Base-by-base conservation (phyloP, 2,329 filamentous ascomycete species). In the Arthrobotrys sphaeroides region DNA sequence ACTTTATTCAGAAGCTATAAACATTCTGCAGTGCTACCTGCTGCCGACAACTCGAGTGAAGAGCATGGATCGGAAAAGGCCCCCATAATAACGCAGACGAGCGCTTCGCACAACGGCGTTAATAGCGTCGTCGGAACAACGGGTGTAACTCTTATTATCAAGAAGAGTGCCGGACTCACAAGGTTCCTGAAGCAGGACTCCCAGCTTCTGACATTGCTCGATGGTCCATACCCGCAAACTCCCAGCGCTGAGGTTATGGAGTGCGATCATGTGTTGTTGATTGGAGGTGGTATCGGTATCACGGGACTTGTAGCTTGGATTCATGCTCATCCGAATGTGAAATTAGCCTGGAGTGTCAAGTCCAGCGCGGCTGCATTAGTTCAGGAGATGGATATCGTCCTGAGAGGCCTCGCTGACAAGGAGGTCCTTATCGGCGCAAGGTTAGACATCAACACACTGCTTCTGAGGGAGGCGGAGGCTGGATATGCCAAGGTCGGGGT, bases 231-330 rank as follows among this genome's bases (percentile, higher is more conserved):
- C 78, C 77, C 79, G 18, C 80, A 81, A 77, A 81, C 78, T 65
- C 78, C 78, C 1, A 79, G 78, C 10, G 31, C 47, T 0, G 67
- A 76, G 4, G 69, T 84, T 4, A 79, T 82, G 0, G 73, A 47
- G 0, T 82, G 80, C 57, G 82, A 84, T 68, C 78, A 81, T 0
- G 62, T 86, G 1, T 72, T 87, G 6, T 81, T 84, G 51, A 82
- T 86, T 40, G 83, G 80, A 1, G 85, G 85, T 16, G 85, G 85
- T 6, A 84, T 86, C 26, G 85, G 85, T 45, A 84, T 87, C 78
- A 86, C 85, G 0, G 83, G 81, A 1, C 49, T 85, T 12, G 73
- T 86, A 0, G 81, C 83, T 2, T 82, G 81, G 55, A 40, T 83
- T 2, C 59, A 66, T 13, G 59, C 59, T 40, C 83, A 84, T 64